These are phyloP conservation scores for Peltaster fructicola DNA, from an alignment of 2,329 filamentous ascomycete species.

Conservation along the genomic window DNA sequence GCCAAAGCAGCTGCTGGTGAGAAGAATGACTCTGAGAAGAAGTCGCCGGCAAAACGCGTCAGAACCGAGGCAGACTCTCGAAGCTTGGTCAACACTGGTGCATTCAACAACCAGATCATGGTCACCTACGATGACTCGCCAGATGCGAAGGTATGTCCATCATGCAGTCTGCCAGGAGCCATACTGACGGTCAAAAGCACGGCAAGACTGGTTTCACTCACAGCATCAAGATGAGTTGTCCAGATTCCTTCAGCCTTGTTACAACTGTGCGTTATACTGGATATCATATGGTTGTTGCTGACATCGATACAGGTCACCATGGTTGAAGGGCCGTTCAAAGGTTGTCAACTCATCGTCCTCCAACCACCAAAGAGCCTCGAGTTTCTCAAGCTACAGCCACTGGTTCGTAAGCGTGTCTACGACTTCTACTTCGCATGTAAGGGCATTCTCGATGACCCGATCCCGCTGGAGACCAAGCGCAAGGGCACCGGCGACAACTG, in stretches of 20 bases:
- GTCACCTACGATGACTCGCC: too few relatives aligned
- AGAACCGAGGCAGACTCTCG: too few relatives aligned
- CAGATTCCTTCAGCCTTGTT: conserved; percentile 16
- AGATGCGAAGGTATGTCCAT: too few relatives aligned
- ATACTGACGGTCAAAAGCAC: too few relatives aligned
- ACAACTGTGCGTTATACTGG: conserved; percentile 13
- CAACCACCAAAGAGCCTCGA: conserved; percentile 18
- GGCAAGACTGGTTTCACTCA: conserved; percentile 12
- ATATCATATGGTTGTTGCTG: conserved; percentile 1
- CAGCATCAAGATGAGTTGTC: conserved; percentile 15
- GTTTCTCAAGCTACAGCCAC: conserved; percentile 15
- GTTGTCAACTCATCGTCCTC: conserved; percentile 19
- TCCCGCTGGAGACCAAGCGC: conserved; percentile 17
- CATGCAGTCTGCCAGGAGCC: too few relatives aligned
- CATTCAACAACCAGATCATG: too few relatives aligned
- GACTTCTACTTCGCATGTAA: conserved; percentile 15
- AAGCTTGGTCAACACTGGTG: too few relatives aligned
- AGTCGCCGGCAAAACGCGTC: too few relatives aligned
- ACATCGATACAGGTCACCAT: conserved; percentile 10
- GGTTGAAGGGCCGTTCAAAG: conserved; percentile 15
- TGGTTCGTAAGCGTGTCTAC: conserved; percentile 16
- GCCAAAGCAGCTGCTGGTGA: too few relatives aligned
- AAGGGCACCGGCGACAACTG: conserved; percentile 11
- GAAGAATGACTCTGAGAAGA: too few relatives aligned
- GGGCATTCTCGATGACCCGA: conserved; percentile 9